These are phyloP conservation scores for Pyracantha coccinea DNA, from an alignment of 331 rosid genomes.

Conservation along the genomic window DNA sequence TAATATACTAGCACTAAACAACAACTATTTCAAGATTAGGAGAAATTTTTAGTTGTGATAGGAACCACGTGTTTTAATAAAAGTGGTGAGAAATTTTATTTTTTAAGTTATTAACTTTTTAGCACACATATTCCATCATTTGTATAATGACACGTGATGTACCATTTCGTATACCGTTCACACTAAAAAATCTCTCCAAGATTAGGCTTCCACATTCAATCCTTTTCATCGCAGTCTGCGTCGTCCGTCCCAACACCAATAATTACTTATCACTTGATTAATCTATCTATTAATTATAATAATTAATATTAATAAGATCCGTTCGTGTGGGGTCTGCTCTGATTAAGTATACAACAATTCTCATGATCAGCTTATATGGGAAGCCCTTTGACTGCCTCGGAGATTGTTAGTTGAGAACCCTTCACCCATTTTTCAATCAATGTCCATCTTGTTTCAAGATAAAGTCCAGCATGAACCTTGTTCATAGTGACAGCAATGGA, in stretches of 20 bases:
- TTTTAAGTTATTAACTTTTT: too few species aligned
- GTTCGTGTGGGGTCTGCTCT: background rate
- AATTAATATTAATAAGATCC: background rate
- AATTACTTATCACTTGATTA: background rate
- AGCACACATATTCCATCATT: too few species aligned
- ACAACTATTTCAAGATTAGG: constrained; percentile 9
- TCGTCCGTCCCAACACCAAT: background rate
- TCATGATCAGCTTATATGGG: background rate
- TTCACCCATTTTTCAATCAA: constrained; percentile 21
- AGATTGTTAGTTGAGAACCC: constrained; percentile 5
- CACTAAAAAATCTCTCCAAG: too few species aligned
- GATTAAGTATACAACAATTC: background rate
- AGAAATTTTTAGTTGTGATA: too few species aligned
- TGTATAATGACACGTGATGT: too few species aligned
- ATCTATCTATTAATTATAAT: background rate
- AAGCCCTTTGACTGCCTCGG: constrained; percentile 10
- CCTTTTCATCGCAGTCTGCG: background rate
- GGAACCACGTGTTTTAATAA: too few species aligned
- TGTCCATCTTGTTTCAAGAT: constrained; percentile 27
- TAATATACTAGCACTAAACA: background rate
- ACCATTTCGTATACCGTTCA: accelerated
- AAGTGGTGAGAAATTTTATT: too few species aligned
- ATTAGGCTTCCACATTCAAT: constrained; percentile 30
- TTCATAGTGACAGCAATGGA: constrained; percentile 18
- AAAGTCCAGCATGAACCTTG: constrained; percentile 5